These are phyloP conservation scores for Mycogone perniciosa DNA, from an alignment of 2,329 filamentous ascomycete genomes.

Conservation along the genomic window DNA sequence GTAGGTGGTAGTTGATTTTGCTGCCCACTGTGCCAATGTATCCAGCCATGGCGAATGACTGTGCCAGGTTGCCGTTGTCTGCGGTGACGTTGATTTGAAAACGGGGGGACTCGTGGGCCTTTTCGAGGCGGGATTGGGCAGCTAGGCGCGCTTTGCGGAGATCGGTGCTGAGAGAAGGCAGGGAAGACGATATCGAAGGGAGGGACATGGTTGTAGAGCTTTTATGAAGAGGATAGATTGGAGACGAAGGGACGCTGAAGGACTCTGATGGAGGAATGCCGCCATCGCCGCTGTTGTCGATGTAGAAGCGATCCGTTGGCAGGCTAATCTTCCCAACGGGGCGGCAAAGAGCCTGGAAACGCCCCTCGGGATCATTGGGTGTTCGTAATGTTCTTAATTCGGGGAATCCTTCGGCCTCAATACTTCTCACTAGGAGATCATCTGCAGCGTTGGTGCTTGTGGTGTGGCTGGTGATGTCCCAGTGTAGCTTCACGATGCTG, in stretches of 20 bases:
- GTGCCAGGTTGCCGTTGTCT: constrained; percentile 43
- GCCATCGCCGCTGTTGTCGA: not conserved
- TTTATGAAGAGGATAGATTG: constrained; percentile 25
- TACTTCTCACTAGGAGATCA: constrained; percentile 56
- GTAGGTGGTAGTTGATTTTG: constrained; percentile 53
- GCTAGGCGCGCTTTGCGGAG: constrained; percentile 50
- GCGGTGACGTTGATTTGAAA: constrained; percentile 54
- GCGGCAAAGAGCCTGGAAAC: constrained; percentile 62
- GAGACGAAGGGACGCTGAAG: constrained; percentile 19
- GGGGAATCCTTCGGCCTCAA: constrained; percentile 57
- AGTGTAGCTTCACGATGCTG: constrained; percentile 51
- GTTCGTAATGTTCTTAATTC: constrained; percentile 52
- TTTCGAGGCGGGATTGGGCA: constrained; percentile 60
- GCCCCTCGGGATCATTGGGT: constrained; percentile 62
- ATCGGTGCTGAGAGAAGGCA: constrained; percentile 33
- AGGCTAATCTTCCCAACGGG: constrained; percentile 51
- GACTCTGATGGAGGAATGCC: constrained; percentile 12
- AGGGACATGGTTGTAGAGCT: constrained; percentile 31
- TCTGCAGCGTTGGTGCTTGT: constrained; percentile 46
- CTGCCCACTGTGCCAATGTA: constrained; percentile 57
- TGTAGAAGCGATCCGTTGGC: constrained; percentile 41
- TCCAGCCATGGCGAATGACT: constrained; percentile 50
- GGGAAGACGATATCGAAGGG: constrained; percentile 19
- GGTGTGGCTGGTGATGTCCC: constrained; percentile 54
- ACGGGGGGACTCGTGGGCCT: constrained; percentile 44